A percentile compares a stretch with the other conserved stretches of the same genome.
Conservation (phyloP, 2,329 filamentous ascomycete genomes). For the Aspergillus sp. region DNA sequence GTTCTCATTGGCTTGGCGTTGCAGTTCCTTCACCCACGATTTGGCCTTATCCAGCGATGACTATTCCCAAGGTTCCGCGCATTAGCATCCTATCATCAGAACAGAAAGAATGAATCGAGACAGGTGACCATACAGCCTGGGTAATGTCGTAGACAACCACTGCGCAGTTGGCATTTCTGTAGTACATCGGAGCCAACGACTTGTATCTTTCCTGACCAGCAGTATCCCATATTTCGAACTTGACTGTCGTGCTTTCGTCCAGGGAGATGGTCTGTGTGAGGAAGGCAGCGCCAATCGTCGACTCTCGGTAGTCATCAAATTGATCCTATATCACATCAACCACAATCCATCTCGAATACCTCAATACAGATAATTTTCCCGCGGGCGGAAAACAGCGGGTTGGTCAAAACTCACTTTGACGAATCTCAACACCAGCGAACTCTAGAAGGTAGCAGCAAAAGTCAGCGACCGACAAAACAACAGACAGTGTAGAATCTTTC, state of each 20-base stretch:
- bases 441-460: slow-evolving; percentile 53
- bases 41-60: slow-evolving; percentile 98
- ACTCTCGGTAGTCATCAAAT: slow-evolving; percentile 98
- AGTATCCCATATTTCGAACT: slow-evolving; percentile 99
- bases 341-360: neutral
- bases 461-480: slow-evolving; percentile 21
- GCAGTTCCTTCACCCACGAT: slow-evolving; percentile 97
- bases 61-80: slow-evolving; percentile 43
- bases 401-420: slow-evolving; percentile 73
- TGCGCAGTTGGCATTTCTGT: slow-evolving; percentile 97
- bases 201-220: slow-evolving; percentile 98
- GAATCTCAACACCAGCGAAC: slow-evolving; percentile 94
- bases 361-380: neutral
- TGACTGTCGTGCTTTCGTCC: slow-evolving; percentile 96
- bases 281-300: slow-evolving; percentile 96
- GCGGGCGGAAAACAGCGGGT: neutral
- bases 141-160: slow-evolving; percentile 99
- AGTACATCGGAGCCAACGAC: slow-evolving; percentile 98
- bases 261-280: slow-evolving; percentile 97
- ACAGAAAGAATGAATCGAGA: slow-evolving; percentile 2
- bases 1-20: slow-evolving; percentile 98
- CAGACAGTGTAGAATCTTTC: slow-evolving; percentile 9
- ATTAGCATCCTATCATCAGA: slow-evolving; percentile 9
- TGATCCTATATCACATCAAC: slow-evolving; percentile 64
- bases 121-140: slow-evolving; percentile 70